These are phyloP conservation scores for Thelephora terrestris DNA, from an alignment of 1,284 basidiomycete genomes.

Conservation along the genomic window DNA sequence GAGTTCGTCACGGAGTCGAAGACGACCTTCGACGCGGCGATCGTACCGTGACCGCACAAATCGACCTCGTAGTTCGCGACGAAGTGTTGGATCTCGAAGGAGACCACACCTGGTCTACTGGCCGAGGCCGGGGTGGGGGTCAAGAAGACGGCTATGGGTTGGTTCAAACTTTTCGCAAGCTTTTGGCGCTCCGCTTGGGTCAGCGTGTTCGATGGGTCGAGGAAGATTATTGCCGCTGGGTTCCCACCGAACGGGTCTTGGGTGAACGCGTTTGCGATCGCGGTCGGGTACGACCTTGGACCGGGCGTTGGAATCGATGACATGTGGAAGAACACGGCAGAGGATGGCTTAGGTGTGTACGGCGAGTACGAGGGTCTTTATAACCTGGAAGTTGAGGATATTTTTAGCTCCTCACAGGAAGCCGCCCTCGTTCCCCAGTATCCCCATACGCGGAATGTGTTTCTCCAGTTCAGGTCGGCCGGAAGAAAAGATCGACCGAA, in stretches of 20 bases:
- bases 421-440: too few relatives aligned
- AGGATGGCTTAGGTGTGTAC: too few relatives aligned
- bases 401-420: too few relatives aligned
- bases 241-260: slow-evolving; percentile 34
- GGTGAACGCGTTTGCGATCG: slow-evolving; percentile 41
- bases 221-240: slow-evolving; percentile 39
- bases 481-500: too few relatives aligned
- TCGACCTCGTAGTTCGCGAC: slow-evolving; percentile 22
- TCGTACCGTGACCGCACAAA: slow-evolving; percentile 41
- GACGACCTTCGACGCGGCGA: slow-evolving; percentile 34
- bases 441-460: too few relatives aligned
- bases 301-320: background rate
- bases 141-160: slow-evolving; percentile 37
- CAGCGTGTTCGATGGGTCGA: slow-evolving; percentile 16
- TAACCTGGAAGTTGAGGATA: too few relatives aligned
- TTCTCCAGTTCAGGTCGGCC: too few relatives aligned
- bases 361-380: too few relatives aligned
- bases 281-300: background rate
- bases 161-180: slow-evolving; percentile 35
- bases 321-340: too few relatives aligned
- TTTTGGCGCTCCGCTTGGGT: slow-evolving; percentile 19
- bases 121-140: slow-evolving; percentile 14
- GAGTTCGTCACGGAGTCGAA: slow-evolving; percentile 17
- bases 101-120: slow-evolving; percentile 4
- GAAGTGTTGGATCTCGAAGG: slow-evolving; percentile 33